Evolutionary conservation across 352 stramenopile species (phyloP).

Genomic region (Globisporangium cederbergense): DNA sequence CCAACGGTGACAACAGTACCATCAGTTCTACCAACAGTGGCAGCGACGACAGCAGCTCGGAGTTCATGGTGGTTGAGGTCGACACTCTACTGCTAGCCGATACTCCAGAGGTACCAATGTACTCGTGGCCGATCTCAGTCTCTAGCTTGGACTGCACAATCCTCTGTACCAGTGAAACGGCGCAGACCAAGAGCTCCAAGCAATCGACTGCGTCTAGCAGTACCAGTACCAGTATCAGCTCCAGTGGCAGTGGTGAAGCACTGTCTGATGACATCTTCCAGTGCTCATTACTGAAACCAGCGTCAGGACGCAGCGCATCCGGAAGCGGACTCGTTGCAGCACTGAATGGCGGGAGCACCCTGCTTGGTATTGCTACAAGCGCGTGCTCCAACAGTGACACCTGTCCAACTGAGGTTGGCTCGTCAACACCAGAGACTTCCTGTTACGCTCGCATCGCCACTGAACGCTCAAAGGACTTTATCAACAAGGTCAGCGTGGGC

Average conservation of each 20-base stretch:
- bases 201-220: background rate
- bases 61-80: background rate
- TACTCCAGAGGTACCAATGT: background rate
- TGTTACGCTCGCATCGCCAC: slow-evolving; percentile 9
- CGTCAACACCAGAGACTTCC: background rate
- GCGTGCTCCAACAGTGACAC: background rate
- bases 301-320: no score
- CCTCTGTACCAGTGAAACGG: background rate
- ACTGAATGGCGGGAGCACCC: background rate
- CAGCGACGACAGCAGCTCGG: background rate
- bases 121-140: slow-evolving; percentile 8
- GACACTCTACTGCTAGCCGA: background rate
- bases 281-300: slow-evolving; percentile 3
- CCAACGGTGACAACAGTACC: background rate
- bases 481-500: slow-evolving; percentile 6
- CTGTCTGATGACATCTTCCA: background rate
- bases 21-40: background rate
- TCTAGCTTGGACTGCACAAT: background rate
- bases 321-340: slow-evolving; percentile 11
- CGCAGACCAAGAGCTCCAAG: background rate
- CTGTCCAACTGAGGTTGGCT: background rate
- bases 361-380: slow-evolving; percentile 3
- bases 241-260: background rate
- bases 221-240: background rate
- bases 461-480: background rate